Base-by-base conservation (phyloP, 306 rosid genomes). In the Chamaecrista fasciculata region DNA sequence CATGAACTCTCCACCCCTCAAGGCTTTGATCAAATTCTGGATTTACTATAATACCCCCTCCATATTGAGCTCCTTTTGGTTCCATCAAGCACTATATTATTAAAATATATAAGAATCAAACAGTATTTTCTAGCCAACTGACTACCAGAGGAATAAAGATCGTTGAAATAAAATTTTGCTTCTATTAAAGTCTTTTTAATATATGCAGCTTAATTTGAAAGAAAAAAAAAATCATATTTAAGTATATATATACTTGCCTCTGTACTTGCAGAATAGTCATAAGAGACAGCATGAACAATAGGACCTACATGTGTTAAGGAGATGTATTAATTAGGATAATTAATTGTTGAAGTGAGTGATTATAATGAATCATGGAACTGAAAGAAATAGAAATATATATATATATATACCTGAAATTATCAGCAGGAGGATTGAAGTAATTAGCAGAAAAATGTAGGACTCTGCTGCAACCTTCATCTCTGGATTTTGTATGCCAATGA, bases 21-120 rank as follows among this genome's bases (percentile, higher is more conserved):
- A 68, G 70, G 66, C 76, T 76, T 34, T 86, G 33, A 12, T 85
- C 85, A 72, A 89, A 85, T 61, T 76, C 87, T 70, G 98, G 90
- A 50, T 92, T 92, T n/a, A 79, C 83, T 66, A 92, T 81, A 26
- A 89, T 72, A 40, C 98, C 98, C 29, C 98, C 98, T 70, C 88
- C 89, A 76, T 89, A 80, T 14, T 74, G 81, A 74, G 86, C 80
- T 68, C 43, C 80, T 4, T 53, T 24, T 21, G 98, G 89, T 75
- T 82, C 87, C 61, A 0, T 74, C 78, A 76, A 52, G n/a, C 98
- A 92, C 98, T 92, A 85, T 60, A n/a, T n/a, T n/a, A n/a, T n/a
- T n/a, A n/a, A n/a, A n/a, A n/a, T n/a, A n/a, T n/a, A n/a, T n/a
- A n/a, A n/a, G n/a, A n/a, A n/a, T n/a, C n/a, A n/a, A n/a, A n/a